These are phyloP conservation scores for Ophiosphaerella herpotricha DNA, from an alignment of 2,329 filamentous ascomycete genomes.

Conservation along the genomic window DNA sequence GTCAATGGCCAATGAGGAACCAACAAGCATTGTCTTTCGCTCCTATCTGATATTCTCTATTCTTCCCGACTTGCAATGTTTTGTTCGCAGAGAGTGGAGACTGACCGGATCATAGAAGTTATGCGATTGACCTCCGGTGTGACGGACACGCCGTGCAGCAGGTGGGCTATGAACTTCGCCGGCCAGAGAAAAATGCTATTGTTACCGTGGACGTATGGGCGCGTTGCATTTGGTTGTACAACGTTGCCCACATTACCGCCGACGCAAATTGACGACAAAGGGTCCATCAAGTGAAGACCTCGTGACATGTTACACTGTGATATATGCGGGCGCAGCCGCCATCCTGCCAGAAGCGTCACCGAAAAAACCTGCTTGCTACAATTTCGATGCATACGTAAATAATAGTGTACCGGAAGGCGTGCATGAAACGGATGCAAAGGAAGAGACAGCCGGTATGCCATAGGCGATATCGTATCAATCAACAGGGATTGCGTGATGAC, in stretches of 20 bases:
- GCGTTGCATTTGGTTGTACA: slow-evolving; percentile 5
- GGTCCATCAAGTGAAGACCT: slow-evolving; percentile 5
- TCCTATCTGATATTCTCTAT: slow-evolving; percentile 44
- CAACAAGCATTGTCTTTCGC: slow-evolving; percentile 50
- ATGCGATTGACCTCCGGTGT: background rate
- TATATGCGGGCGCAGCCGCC: slow-evolving; percentile 20
- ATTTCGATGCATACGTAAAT: slow-evolving; percentile 6
- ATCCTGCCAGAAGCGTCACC: slow-evolving; percentile 19
- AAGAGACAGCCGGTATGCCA: slow-evolving; percentile 20
- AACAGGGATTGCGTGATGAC: slow-evolving; percentile 26
- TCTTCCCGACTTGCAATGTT: background rate
- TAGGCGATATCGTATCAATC: slow-evolving; percentile 28
- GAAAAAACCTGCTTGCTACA: slow-evolving; percentile 2
- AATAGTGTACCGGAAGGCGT: background rate
- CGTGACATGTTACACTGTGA: slow-evolving; percentile 10
- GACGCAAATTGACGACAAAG: slow-evolving; percentile 18
- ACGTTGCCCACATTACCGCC: slow-evolving; percentile 14
- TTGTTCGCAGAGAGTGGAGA: background rate
- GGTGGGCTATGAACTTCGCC: background rate
- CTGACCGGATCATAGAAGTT: slow-evolving; percentile 4
- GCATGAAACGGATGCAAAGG: slow-evolving; percentile 29
- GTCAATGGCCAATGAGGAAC: slow-evolving; percentile 46
- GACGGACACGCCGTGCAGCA: background rate
- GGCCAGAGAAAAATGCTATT: slow-evolving; percentile 10
- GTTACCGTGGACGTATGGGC: slow-evolving; percentile 10